Conservation (phyloP, 1,139 yeast species). For the Nadsonia commutata region DNA sequence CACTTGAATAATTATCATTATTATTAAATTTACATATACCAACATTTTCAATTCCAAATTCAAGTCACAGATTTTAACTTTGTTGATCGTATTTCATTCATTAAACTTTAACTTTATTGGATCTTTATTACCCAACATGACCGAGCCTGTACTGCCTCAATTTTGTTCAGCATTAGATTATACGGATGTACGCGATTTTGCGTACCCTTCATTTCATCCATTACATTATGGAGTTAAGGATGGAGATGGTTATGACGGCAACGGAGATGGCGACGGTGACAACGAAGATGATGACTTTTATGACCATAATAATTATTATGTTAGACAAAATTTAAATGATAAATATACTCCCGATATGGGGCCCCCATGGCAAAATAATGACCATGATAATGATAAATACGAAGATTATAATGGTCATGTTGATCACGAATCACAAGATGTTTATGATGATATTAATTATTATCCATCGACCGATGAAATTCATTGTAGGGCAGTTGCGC, state of each 20-base stretch:
- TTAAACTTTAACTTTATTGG: too few species aligned
- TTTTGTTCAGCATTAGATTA: constrained; percentile 22
- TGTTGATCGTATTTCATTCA: too few species aligned
- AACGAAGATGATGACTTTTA: constrained; percentile 11
- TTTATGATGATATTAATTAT: constrained; percentile 1
- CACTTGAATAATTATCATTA: too few species aligned
- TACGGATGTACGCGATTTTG: constrained; percentile 58
- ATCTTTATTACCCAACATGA: constrained; percentile 3
- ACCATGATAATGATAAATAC: constrained; percentile 10
- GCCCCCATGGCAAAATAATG: constrained; percentile 23
- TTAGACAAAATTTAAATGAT: constrained; percentile 2
- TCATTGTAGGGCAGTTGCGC: constrained; percentile 59
- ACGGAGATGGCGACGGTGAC: constrained; percentile 16
- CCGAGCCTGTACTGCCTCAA: constrained; percentile 11
- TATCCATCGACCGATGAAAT: constrained; percentile 26
- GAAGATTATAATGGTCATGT: not conserved
- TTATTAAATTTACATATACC: too few species aligned
- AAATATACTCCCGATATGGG: constrained; percentile 16
- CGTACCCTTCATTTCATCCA: constrained; percentile 53
- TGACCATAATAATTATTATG: constrained; percentile 11
- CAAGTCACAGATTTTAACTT: too few species aligned
- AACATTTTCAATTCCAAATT: too few species aligned
- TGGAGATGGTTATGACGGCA: constrained; percentile 15
- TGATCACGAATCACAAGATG: not conserved
- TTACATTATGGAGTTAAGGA: constrained; percentile 40